Base-by-base conservation (phyloP, 805 yeast species). In the Ogataea sp. region DNA sequence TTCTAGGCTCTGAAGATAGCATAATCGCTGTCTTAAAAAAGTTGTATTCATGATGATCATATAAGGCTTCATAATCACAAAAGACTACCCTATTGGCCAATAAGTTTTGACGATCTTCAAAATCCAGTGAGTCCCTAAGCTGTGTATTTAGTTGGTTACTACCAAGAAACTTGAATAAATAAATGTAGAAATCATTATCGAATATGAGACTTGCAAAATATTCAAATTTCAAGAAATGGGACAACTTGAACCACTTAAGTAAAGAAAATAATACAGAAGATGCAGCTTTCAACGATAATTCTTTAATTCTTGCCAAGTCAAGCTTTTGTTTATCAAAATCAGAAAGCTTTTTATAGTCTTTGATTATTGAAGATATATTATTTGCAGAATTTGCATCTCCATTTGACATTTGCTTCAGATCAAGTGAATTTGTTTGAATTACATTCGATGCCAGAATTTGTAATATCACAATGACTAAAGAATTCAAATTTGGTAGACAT, bases 221-320 rank as follows among this genome's bases (percentile, higher is more conserved):
- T 55, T 87, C 94, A 55, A 71, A 80, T 56, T 90, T 89, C 45
- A 89, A 56, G 2, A 87, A 64, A 55, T 93, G 96, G 34, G 77
- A 81, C 9, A 71, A 56, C 53, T 83, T 84, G 55, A 85, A 81
- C 96, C 97, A 89, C 49, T 71, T 73, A 26, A 81, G 54, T 17
- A 93, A 53, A 17, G 75, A 49, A 10, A 62, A 48, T 1, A 86
- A 40, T 1, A 78, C 69, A 2, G 74, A 73, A 0, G 81, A 65
- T 2, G 80, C 62, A 4, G 80, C 73, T 47, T 79, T 82, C 38
- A 81, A 51, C 1, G 80, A 64, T 3, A 75, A 60, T 48, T 83
- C 90, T 46, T 80, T 81, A n/a, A 74, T 64, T 44, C 81, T 68
- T 5, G 67, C 44, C 2, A 78, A 63, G 47, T 81, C 88, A 17